Percentiles rank a stretch among this genome's conserved stretches.
Conservation (phyloP, 768 basidiomycete genomes). For the Rickenella mellea region DNA sequence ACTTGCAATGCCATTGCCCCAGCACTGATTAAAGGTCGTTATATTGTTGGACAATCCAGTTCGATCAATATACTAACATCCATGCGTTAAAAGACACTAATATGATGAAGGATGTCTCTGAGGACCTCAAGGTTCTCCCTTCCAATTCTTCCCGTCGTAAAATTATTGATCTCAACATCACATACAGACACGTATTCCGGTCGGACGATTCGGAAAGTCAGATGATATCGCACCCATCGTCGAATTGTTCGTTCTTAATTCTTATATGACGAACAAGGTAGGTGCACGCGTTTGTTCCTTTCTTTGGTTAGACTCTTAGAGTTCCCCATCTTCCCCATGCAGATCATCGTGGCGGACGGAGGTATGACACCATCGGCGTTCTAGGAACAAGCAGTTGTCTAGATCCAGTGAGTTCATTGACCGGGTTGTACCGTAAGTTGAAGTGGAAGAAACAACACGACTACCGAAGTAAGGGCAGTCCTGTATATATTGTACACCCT, state of each 20-base stretch:
- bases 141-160: background rate
- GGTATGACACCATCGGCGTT: conserved; percentile 34
- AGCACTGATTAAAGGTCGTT: conserved; percentile 35
- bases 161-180: background rate
- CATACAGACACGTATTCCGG: conserved; percentile 33
- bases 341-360: conserved; percentile 41
- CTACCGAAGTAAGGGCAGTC: no score
- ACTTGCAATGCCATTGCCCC: conserved; percentile 46
- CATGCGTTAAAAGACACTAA: conserved; percentile 26
- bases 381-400: no score
- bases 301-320: background rate
- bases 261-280: conserved; percentile 52
- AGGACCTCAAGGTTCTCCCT: conserved; percentile 21
- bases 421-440: no score
- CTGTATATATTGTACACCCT: no score
- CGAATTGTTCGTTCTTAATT: conserved; percentile 38
- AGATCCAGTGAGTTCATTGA: no score
- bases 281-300: background rate
- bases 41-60: background rate
- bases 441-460: no score
- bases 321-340: background rate
- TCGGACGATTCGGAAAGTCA: conserved; percentile 40
- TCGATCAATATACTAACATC: background rate
- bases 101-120: conserved; percentile 35
- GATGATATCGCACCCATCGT: conserved; percentile 44